Evolutionary conservation across 371 early-diverging fungal species (phyloP), one percentile per base, ranked within the genome.

Genomic region (Mucor lusitanicus): DNA sequence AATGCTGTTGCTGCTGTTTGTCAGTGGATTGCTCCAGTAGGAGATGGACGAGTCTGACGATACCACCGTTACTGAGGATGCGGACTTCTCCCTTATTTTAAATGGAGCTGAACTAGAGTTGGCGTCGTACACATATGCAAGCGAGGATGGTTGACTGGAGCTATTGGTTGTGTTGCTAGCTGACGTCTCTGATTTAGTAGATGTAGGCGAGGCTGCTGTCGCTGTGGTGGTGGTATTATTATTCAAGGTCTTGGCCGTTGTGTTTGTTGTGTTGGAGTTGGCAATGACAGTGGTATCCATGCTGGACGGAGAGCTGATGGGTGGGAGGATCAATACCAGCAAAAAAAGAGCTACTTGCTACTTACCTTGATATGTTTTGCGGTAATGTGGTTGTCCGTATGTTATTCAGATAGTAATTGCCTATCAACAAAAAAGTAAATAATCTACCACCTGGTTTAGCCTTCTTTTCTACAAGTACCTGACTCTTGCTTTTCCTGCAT

Each of bases 31-130:
- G 25, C 66, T 73, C 63, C 79, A 75, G 67, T 75, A 82, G 4
- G 78, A 74, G 11, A 78, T 39, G 32, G 77, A 72, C 11, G 76
- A 75, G 28, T 72, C 71, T 35, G 76, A 69, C 1, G 77, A 73
- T 7, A 77, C 67, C 25, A 74, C 66, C 3, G 76, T 75, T 37
- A 74, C 74, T 1, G 79, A 79, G 1, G 77, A 77, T 5, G 76
- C 32, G 6, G 77, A 72, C 61, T 82, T 82, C 65, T 72, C 73
- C 33, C 65, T 69, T 15, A 82, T 72, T 63, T 82, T 82, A 61
- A 77, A 82, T 11, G 82, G 82, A 21, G 75, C 61, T 6, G 78
- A 67, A 21, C 63, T 63, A 17, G 81, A 74, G 27, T 64, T 68
- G 12, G 75, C 70, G 62, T 73, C 74, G 64, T 74, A 78, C 13